phyloP scores from a whole-genome alignment of 2,329 filamentous ascomycete species.

The Ceratocystis alfenasii region DNA sequence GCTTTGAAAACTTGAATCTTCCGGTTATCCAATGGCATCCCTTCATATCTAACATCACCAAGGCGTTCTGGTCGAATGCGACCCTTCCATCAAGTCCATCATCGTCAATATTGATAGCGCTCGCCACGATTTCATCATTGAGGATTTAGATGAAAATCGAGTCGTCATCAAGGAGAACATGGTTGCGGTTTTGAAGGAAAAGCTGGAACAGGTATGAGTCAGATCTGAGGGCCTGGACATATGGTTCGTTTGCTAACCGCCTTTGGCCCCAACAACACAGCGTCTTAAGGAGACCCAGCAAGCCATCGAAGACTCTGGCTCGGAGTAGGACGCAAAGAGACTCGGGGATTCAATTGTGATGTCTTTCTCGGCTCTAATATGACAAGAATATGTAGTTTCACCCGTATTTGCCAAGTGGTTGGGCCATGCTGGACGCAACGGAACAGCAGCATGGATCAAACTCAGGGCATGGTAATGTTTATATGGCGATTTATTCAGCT shows the following conservation, averaged over 20 bases:
- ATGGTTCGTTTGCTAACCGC: neutral
- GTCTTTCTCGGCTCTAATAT: too few species aligned
- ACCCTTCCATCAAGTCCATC: slow-evolving; percentile 80
- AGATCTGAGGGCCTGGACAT: neutral
- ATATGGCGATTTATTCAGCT: neutral
- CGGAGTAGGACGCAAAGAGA: slow-evolving; percentile 30
- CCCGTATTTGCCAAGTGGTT: neutral
- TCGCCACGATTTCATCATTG: slow-evolving; percentile 63
- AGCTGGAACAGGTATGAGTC: slow-evolving; percentile 49
- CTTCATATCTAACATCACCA: slow-evolving; percentile 20
- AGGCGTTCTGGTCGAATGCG: slow-evolving; percentile 69
- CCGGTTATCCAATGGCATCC: neutral
- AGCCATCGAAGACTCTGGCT: slow-evolving; percentile 41
- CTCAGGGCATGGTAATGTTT: neutral
- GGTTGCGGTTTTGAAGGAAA: slow-evolving; percentile 53
- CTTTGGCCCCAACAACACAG: slow-evolving; percentile 27
- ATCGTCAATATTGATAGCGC: slow-evolving; percentile 63
- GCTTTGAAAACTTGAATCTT: neutral
- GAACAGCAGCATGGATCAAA: neutral
- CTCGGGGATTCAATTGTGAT: too few species aligned
- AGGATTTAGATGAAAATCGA: slow-evolving; percentile 66
- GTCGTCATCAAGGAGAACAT: slow-evolving; percentile 65
- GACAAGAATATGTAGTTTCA: neutral
- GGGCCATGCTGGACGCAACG: neutral
- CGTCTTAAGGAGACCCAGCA: slow-evolving; percentile 42